Conservation (phyloP, 345 rosid species). For the Raphanus raphanistrum region DNA sequence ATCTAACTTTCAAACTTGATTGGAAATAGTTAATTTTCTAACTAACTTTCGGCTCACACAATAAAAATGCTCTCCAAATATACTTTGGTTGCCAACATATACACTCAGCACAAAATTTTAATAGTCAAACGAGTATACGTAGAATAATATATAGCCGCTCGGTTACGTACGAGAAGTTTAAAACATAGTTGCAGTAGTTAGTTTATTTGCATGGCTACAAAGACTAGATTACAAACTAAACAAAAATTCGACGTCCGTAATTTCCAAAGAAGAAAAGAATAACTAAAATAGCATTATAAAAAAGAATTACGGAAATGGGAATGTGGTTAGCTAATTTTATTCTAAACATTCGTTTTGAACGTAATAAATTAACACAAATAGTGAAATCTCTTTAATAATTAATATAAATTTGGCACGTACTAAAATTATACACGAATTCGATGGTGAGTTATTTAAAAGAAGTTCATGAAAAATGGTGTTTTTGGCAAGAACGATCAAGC, state of each 20-base stretch:
- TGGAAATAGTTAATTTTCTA: neutral
- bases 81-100: neutral
- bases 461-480: too few species aligned
- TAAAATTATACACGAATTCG: too few species aligned
- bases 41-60: conserved; percentile 4
- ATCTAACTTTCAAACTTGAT: conserved; percentile 24
- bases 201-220: neutral
- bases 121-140: neutral
- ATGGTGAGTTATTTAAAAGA: too few species aligned
- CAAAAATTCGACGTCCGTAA: neutral
- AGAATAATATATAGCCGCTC: neutral
- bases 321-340: neutral
- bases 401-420: too few species aligned
- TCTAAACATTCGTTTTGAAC: neutral
- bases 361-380: neutral
- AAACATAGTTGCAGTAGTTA: neutral
- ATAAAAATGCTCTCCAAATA: neutral
- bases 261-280: neutral
- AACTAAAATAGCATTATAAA: neutral
- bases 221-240: neutral
- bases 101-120: neutral
- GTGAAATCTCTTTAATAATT: neutral
- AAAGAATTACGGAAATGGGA: too few species aligned
- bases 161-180: neutral
- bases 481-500: too few species aligned